Conservation (phyloP, 73 alveolate genomes). For the Paramecium pentaurelia region DNA sequence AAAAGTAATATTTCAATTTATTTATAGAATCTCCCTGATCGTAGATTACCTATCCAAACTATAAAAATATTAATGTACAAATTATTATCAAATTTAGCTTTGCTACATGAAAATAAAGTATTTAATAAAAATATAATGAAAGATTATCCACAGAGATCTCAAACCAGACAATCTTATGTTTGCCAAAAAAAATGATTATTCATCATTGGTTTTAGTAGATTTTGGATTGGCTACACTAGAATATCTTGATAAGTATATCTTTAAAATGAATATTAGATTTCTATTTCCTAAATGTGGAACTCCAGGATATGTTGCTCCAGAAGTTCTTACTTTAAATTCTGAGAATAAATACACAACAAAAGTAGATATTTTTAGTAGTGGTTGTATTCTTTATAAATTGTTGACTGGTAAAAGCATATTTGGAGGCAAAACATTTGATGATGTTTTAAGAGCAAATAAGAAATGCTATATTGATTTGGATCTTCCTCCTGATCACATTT, state of each 20-base stretch:
- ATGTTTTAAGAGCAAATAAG: background rate
- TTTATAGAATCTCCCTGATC: background rate
- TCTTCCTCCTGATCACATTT: background rate
- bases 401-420: constrained; percentile 55
- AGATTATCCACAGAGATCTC: constrained; percentile 59
- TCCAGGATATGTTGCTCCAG: constrained; percentile 77
- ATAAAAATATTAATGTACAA: background rate
- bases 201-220: constrained; percentile 39
- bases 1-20: background rate
- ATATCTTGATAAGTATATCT: background rate
- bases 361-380: constrained; percentile 53
- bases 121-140: background rate
- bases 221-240: constrained; percentile 54
- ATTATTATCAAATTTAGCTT: background rate
- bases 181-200: constrained; percentile 20
- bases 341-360: background rate
- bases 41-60: background rate
- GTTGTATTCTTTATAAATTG: constrained; percentile 56
- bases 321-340: constrained; percentile 55
- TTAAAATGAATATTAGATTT: background rate
- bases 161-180: constrained; percentile 61
- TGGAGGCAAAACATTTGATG: constrained; percentile 47
- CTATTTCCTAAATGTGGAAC: constrained; percentile 63
- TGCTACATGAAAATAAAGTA: constrained; percentile 50
- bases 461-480: background rate